Evolutionary conservation across 768 basidiomycete genomes (phyloP).

Genomic region (Termitomyces sp.): DNA sequence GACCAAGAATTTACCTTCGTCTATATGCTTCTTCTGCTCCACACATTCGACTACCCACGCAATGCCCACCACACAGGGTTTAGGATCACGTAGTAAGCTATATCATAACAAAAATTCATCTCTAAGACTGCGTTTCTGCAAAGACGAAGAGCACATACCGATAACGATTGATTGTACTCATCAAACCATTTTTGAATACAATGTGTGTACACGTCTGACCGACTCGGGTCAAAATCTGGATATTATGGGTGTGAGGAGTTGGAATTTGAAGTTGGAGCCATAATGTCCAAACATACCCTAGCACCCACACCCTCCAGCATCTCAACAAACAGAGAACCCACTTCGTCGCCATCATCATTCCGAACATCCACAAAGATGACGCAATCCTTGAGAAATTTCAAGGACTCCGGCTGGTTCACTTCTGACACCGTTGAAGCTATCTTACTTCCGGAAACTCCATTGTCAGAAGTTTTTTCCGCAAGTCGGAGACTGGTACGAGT

Average conservation of each 20-base stretch:
- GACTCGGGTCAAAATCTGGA: slow-evolving; percentile 59
- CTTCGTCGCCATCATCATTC: slow-evolving; percentile 80
- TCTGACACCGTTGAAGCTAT: slow-evolving; percentile 16
- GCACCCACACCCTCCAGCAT: slow-evolving; percentile 82
- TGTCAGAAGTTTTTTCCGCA: slow-evolving; percentile 12
- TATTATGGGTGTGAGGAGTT: neutral
- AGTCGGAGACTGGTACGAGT: slow-evolving; percentile 10
- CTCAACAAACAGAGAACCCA: slow-evolving; percentile 75
- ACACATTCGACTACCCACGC: slow-evolving; percentile 89
- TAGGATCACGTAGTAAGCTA: slow-evolving; percentile 62
- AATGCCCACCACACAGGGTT: slow-evolving; percentile 77
- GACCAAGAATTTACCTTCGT: slow-evolving; percentile 63
- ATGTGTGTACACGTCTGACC: slow-evolving; percentile 79
- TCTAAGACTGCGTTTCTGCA: neutral
- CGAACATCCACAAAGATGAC: slow-evolving; percentile 85
- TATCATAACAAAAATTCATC: neutral
- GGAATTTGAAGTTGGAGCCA: neutral
- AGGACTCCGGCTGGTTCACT: slow-evolving; percentile 25
- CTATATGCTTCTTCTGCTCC: slow-evolving; percentile 60
- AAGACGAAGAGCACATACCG: slow-evolving; percentile 37
- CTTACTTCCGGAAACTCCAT: slow-evolving; percentile 15
- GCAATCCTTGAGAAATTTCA: slow-evolving; percentile 68
- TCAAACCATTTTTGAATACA: slow-evolving; percentile 78
- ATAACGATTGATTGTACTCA: slow-evolving; percentile 71
- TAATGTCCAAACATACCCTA: slow-evolving; percentile 40